Percentiles rank a stretch among this genome's conserved stretches.
Evolutionary conservation across 192 early-diverging fungal genomes (phyloP).

Genomic region (Umbelopsis sp.): DNA sequence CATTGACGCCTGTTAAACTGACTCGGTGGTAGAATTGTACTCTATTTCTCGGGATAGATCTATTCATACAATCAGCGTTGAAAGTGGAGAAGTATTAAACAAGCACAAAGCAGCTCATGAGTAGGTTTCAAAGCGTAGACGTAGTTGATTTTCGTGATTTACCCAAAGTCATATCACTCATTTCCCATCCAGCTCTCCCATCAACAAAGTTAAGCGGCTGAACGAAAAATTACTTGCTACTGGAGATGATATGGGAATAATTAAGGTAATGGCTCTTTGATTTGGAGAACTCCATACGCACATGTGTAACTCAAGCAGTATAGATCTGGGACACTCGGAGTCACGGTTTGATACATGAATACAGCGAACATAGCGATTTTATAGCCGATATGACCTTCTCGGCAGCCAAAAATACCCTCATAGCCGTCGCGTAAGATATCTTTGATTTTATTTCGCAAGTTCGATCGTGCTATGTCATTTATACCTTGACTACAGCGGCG

Average conservation of each 20-base stretch:
- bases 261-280: constrained; percentile 62
- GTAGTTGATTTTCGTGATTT: neutral
- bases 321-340: constrained; percentile 90
- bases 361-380: constrained; percentile 88
- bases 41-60: constrained; percentile 87
- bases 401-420: constrained; percentile 67
- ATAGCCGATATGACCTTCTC: constrained; percentile 85
- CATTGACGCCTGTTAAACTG: neutral
- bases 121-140: constrained; percentile 47
- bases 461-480: neutral
- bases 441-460: neutral
- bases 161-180: neutral
- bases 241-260: constrained; percentile 89
- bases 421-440: constrained; percentile 64
- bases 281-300: neutral
- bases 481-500: constrained; percentile 61
- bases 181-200: constrained; percentile 48
- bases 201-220: constrained; percentile 77
- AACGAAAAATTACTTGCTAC: constrained; percentile 79
- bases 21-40: constrained; percentile 57
- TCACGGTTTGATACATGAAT: constrained; percentile 72
- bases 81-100: constrained; percentile 70
- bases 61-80: constrained; percentile 76
- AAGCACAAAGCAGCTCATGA: constrained; percentile 83
- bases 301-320: neutral